Conservation (phyloP, 2,329 filamentous ascomycete genomes). For the Bimuria novae-zelandiae region DNA sequence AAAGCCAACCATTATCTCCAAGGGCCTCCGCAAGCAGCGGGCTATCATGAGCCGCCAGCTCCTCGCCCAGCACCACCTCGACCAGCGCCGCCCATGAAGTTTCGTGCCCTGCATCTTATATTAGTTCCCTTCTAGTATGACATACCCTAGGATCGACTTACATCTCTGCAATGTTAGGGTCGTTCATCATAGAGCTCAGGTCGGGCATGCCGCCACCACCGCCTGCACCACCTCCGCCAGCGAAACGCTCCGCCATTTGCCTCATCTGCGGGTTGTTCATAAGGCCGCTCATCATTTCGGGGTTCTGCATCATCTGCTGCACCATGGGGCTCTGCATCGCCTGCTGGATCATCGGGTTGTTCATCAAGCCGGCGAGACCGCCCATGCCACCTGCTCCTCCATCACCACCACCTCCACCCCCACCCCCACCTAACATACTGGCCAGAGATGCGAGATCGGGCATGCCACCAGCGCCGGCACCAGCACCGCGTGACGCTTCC, state of each 20-base stretch:
- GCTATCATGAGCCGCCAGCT: constrained; percentile 20
- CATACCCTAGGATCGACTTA: constrained; percentile 57
- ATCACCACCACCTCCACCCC: constrained; percentile 58
- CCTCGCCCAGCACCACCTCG: constrained; percentile 11
- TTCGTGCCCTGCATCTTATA: constrained; percentile 59
- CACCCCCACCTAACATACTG: constrained; percentile 53
- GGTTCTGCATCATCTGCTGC: constrained; percentile 97
- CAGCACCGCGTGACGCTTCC: constrained; percentile 44
- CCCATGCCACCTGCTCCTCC: constrained; percentile 77
- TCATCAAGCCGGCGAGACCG: constrained; percentile 65
- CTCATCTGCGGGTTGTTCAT: constrained; percentile 92
- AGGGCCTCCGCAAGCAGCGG: background rate
- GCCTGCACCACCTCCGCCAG: constrained; percentile 62
- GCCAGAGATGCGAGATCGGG: constrained; percentile 79
- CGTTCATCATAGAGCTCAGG: constrained; percentile 82
- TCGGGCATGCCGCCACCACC: constrained; percentile 83
- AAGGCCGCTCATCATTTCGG: constrained; percentile 84
- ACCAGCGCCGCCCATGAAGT: constrained; percentile 65
- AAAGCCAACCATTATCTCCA: background rate
- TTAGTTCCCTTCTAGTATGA: constrained; percentile 7
- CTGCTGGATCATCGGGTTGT: constrained; percentile 12
- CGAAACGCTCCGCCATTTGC: constrained; percentile 84
- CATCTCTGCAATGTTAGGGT: constrained; percentile 92
- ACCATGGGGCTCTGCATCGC: constrained; percentile 97
- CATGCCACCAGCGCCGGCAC: constrained; percentile 73